A percentile compares a stretch with the other conserved stretches of the same genome.
Conservation (phyloP, 805 yeast species). For the Zygoascus biomembranicola region DNA sequence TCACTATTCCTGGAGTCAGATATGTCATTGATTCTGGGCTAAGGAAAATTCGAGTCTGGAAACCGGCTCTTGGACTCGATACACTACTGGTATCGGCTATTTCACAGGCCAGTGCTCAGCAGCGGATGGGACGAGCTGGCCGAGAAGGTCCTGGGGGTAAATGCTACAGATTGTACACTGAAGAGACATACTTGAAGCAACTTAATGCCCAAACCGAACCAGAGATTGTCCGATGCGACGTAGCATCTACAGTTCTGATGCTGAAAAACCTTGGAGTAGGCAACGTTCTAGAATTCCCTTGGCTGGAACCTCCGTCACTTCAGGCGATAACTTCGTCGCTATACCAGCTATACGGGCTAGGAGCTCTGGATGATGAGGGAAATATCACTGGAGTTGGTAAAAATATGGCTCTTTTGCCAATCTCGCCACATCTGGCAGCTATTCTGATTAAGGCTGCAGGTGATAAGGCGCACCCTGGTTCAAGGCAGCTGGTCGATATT, state of each 20-base stretch:
- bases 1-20: constrained; percentile 89
- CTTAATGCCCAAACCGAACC: constrained; percentile 82
- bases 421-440: constrained; percentile 86
- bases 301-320: constrained; percentile 88
- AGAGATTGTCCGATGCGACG: constrained; percentile 80
- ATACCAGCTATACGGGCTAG: constrained; percentile 65
- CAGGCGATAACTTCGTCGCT: constrained; percentile 70
- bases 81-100: constrained; percentile 86
- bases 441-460: constrained; percentile 63
- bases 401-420: constrained; percentile 80
- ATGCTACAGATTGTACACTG: constrained; percentile 76
- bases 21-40: constrained; percentile 91
- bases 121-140: constrained; percentile 98
- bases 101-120: constrained; percentile 90
- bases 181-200: constrained; percentile 46
- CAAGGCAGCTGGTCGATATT: constrained; percentile 39
- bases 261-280: constrained; percentile 75
- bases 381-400: constrained; percentile 71
- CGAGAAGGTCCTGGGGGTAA: constrained; percentile 84
- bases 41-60: constrained; percentile 90
- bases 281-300: constrained; percentile 73
- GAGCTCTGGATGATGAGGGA: constrained; percentile 73
- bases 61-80: constrained; percentile 87
- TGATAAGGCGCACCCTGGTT: constrained; percentile 3
- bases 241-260: constrained; percentile 75